Conservation (phyloP, 2,329 filamentous ascomycete genomes). For the Verticillium nonalfalfae region DNA sequence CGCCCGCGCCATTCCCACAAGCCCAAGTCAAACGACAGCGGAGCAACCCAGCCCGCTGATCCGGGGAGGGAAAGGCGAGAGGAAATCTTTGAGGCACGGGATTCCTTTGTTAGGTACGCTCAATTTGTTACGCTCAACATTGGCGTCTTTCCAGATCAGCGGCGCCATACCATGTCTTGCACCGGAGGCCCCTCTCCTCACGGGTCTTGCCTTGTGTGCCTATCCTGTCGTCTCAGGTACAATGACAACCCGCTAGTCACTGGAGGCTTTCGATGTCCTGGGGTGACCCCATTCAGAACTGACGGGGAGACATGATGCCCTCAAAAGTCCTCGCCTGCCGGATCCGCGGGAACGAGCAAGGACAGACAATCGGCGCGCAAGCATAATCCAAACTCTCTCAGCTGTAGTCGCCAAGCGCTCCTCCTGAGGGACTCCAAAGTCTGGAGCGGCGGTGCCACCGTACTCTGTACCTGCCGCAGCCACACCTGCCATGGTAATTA, state of each 20-base stretch:
- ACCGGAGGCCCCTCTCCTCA: neutral
- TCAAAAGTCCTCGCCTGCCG: too few species aligned
- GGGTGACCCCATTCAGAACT: neutral
- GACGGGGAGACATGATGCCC: too few species aligned
- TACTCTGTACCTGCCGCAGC: neutral
- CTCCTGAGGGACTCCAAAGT: neutral
- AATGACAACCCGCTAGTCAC: neutral
- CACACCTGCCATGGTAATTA: neutral
- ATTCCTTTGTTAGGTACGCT: neutral
- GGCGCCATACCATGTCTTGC: neutral
- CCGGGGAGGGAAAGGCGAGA: conserved; percentile 5
- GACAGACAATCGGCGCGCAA: too few species aligned
- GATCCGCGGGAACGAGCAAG: too few species aligned
- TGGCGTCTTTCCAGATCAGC: neutral
- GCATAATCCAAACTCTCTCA: neutral
- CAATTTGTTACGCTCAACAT: neutral
- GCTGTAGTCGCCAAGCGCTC: neutral
- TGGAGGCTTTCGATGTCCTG: neutral
- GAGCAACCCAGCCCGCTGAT: conserved; percentile 11
- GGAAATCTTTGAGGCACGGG: neutral
- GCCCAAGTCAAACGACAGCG: conserved; percentile 3
- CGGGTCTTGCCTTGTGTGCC: neutral
- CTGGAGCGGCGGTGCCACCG: neutral
- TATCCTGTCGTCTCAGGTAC: neutral
- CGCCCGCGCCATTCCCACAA: conserved; percentile 1